Evolutionary conservation across 1,139 yeast species (phyloP).

Genomic region (Sugiyamaella neomexicana): DNA sequence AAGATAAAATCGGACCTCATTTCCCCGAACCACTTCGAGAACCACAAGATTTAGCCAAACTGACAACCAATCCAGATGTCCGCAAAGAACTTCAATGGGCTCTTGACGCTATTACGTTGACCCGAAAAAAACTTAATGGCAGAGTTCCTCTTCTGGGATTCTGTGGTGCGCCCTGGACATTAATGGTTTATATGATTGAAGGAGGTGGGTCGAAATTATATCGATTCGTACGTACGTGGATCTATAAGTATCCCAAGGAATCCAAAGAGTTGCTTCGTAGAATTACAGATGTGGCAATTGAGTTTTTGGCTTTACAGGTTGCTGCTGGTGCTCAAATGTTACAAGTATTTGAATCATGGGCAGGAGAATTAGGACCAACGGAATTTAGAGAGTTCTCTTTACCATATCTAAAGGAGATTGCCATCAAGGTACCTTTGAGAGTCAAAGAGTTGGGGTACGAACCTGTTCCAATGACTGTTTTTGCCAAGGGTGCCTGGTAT

Average conservation of each 20-base stretch:
- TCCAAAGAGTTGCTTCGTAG: conserved; percentile 72
- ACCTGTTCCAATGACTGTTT: conserved; percentile 78
- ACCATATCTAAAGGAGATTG: conserved; percentile 81
- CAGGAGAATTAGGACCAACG: conserved; percentile 88
- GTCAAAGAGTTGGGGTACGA: conserved; percentile 74
- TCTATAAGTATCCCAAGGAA: conserved; percentile 72
- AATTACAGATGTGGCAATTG: conserved; percentile 85
- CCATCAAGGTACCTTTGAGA: conserved; percentile 65
- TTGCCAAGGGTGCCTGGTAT: conserved; percentile 98
- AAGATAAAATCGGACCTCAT: conserved; percentile 93
- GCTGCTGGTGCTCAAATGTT: conserved; percentile 98
- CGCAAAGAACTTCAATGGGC: conserved; percentile 87
- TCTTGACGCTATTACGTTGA: conserved; percentile 82
- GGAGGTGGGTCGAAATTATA: conserved; percentile 95
- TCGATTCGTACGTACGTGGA: conserved; percentile 90
- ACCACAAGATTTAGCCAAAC: conserved; percentile 65
- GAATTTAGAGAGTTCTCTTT: conserved; percentile 87
- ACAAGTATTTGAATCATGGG: conserved; percentile 97
- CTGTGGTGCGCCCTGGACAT: conserved; percentile 98
- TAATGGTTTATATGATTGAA: conserved; percentile 94
- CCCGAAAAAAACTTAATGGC: conserved; percentile 80
- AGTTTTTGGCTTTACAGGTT: conserved; percentile 90
- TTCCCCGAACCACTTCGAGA: conserved; percentile 84
- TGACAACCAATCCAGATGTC: conserved; percentile 60
- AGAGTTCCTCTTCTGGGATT: conserved; percentile 93